These are phyloP conservation scores for Neolentinus lepideus DNA, from an alignment of 1,284 basidiomycete genomes.

Conservation along the genomic window DNA sequence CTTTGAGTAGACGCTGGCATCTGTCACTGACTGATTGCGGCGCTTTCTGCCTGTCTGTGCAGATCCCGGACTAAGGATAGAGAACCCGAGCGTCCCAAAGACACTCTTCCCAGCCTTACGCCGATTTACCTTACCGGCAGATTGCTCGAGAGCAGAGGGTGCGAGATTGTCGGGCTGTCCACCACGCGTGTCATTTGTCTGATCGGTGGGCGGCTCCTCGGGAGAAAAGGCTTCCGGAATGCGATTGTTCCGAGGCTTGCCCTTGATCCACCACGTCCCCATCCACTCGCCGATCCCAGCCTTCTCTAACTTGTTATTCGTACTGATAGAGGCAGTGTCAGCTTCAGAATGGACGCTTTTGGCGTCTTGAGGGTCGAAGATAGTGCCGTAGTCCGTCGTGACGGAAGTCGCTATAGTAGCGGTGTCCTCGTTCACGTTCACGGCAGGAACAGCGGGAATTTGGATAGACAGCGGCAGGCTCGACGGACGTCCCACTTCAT, in stretches of 20 bases:
- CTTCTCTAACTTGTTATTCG: constrained; percentile 19
- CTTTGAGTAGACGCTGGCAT: constrained; percentile 11
- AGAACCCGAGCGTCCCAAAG: constrained; percentile 64
- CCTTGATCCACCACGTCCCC: constrained; percentile 53
- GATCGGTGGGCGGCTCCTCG: constrained; percentile 7
- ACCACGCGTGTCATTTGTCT: not conserved
- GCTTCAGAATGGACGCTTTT: not conserved
- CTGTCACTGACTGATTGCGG: constrained; percentile 22
- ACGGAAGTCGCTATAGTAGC: not conserved
- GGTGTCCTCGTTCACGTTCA: not conserved
- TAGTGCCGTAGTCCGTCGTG: constrained; percentile 7
- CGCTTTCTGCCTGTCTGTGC: constrained; percentile 20
- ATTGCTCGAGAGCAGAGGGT: not conserved
- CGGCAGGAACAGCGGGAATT: not conserved
- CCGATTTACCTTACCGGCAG: constrained; percentile 19
- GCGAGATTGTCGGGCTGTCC: not conserved
- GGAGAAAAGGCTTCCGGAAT: constrained; percentile 9
- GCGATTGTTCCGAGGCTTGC: constrained; percentile 17
- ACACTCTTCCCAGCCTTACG: constrained; percentile 51
- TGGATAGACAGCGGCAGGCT: constrained; percentile 2
- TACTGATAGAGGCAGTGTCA: constrained; percentile 4
- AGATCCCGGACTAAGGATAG: constrained; percentile 45
- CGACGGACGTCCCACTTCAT: constrained; percentile 37
- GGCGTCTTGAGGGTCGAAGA: constrained; percentile 3
- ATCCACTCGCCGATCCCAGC: constrained; percentile 59